Evolutionary conservation across 83 land plant genomes (phyloP).

Genomic region (Thuja plicata): DNA sequence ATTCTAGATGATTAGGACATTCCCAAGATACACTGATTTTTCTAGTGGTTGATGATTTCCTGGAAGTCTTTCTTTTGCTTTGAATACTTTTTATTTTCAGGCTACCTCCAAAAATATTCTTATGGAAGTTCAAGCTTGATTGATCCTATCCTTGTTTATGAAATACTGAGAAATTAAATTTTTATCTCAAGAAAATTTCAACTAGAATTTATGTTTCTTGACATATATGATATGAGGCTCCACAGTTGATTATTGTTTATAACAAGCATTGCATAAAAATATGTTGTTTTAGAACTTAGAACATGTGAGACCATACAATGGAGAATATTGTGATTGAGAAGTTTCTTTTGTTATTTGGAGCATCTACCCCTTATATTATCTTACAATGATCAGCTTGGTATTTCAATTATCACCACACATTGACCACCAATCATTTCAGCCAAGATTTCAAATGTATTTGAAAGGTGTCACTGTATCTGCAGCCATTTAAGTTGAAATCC

Average conservation of each 20-base stretch:
- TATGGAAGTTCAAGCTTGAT: neutral
- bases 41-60: neutral
- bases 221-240: neutral
- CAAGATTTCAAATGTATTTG: neutral
- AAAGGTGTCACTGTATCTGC: neutral
- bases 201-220: neutral
- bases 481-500: neutral
- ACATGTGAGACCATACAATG: neutral
- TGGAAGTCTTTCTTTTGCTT: neutral
- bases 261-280: neutral
- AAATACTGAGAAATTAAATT: neutral
- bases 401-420: too few species aligned
- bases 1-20: neutral
- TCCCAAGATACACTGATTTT: neutral
- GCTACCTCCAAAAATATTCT: neutral
- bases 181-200: neutral
- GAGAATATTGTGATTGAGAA: neutral
- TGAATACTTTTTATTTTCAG: neutral
- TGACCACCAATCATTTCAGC: too few species aligned
- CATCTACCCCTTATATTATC: neutral
- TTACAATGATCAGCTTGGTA: neutral
- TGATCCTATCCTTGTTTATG: neutral
- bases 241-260: neutral
- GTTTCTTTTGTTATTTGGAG: neutral
- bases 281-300: neutral